phyloP scores from a whole-genome alignment of 345 rosid genomes.

The Moringa oleifera region DNA sequence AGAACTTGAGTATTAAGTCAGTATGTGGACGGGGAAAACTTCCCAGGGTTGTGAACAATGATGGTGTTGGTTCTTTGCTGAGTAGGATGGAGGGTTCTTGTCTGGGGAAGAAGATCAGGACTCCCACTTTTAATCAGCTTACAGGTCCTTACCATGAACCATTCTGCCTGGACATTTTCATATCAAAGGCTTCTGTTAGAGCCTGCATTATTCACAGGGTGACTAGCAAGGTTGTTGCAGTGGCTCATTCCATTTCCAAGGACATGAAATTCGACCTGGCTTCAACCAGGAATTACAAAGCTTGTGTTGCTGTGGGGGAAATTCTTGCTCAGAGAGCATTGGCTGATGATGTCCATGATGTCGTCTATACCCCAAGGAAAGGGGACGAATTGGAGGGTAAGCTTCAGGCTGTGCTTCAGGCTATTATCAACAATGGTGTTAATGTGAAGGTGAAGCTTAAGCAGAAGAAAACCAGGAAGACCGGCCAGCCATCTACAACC shows the following conservation, averaged over 20 bases:
- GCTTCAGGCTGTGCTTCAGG: slow-evolving; percentile 70
- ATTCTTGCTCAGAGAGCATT: slow-evolving; percentile 70
- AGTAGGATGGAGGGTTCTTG: background rate
- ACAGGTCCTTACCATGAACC: slow-evolving; percentile 86
- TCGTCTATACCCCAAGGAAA: slow-evolving; percentile 73
- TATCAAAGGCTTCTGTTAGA: slow-evolving; percentile 76
- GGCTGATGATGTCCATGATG: slow-evolving; percentile 75
- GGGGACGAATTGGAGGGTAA: slow-evolving; percentile 78
- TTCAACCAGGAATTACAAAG: slow-evolving; percentile 62
- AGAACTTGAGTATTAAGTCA: background rate
- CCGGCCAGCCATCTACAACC: background rate
- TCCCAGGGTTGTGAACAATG: background rate
- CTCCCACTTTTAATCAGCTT: slow-evolving; percentile 79
- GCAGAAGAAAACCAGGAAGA: slow-evolving; percentile 48
- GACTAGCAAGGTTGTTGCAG: slow-evolving; percentile 80
- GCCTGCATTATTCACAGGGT: slow-evolving; percentile 80
- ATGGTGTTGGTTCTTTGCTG: background rate
- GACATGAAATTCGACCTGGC: slow-evolving; percentile 78
- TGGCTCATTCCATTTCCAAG: slow-evolving; percentile 83
- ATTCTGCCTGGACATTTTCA: slow-evolving; percentile 73
- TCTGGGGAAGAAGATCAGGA: slow-evolving; percentile 40
- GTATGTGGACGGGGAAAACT: background rate
- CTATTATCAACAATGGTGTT: slow-evolving; percentile 64
- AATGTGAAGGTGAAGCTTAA: slow-evolving; percentile 80
- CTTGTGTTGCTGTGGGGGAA: slow-evolving; percentile 70